Conservation (phyloP, 306 rosid species). For the Cucurbita moschata region DNA sequence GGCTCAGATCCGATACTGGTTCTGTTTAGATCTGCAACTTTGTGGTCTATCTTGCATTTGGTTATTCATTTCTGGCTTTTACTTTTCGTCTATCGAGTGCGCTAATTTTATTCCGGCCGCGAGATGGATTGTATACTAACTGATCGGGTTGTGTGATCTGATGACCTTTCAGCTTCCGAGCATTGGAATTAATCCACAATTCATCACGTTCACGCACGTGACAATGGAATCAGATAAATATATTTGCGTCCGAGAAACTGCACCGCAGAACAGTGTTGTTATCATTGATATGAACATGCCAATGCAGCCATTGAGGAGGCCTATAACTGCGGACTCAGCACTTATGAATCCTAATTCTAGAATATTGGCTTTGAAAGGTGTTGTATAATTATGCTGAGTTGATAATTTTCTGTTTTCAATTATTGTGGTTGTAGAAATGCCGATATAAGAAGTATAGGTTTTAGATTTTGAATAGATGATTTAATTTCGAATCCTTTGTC, state of each 20-base stretch:
- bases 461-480: not conserved
- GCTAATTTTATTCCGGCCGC: not conserved
- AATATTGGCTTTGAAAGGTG: constrained; percentile 90
- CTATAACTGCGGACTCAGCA: constrained; percentile 90
- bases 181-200: constrained; percentile 77
- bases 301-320: constrained; percentile 89
- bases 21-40: constrained; percentile 23
- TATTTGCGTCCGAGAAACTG: constrained; percentile 79
- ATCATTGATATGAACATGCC: constrained; percentile 91
- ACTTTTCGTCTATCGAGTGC: not conserved
- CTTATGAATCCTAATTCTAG: constrained; percentile 95
- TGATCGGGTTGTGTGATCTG: constrained; percentile 26
- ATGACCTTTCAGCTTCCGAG: constrained; percentile 74
- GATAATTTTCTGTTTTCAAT: not conserved
- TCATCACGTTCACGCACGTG: constrained; percentile 88
- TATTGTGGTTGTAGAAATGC: not conserved
- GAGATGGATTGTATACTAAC: not conserved
- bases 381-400: not conserved
- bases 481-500: not conserved
- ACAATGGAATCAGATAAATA: constrained; percentile 97
- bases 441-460: not conserved
- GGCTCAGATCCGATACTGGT: constrained; percentile 30
- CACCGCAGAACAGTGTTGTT: constrained; percentile 90
- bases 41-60: not conserved
- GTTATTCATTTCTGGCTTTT: constrained; percentile 2